phyloP scores from a whole-genome alignment of 192 early-diverging fungal species.

The Coemansia sp. region DNA sequence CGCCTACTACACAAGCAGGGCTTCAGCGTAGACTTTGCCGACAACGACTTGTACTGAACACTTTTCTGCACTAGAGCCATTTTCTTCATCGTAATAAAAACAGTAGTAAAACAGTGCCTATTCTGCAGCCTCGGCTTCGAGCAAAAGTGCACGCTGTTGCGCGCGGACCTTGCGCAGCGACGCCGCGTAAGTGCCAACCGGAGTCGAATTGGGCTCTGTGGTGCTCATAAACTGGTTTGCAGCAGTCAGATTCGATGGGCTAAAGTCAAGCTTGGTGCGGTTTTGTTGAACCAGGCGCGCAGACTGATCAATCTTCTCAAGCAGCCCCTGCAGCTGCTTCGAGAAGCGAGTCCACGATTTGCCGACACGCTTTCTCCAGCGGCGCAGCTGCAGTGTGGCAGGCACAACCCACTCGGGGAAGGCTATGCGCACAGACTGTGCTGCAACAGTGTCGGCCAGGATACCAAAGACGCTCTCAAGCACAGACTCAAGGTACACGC shows the following conservation, averaged over 20 bases:
- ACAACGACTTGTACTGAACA: slow-evolving; percentile 79
- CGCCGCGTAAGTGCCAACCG: slow-evolving; percentile 50
- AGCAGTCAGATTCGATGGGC: slow-evolving; percentile 56
- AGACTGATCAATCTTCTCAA: slow-evolving; percentile 87
- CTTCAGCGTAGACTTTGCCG: slow-evolving; percentile 81
- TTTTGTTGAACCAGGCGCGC: slow-evolving; percentile 70
- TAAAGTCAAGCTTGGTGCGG: slow-evolving; percentile 65
- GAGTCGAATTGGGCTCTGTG: slow-evolving; percentile 43
- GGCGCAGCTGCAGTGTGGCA: slow-evolving; percentile 78
- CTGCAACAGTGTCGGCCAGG: slow-evolving; percentile 74
- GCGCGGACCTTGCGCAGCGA: slow-evolving; percentile 57
- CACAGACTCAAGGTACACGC: slow-evolving; percentile 79
- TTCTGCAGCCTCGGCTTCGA: slow-evolving; percentile 34
- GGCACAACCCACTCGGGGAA: slow-evolving; percentile 95
- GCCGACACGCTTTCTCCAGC: slow-evolving; percentile 79
- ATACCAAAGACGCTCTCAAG: slow-evolving; percentile 74
- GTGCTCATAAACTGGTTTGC: slow-evolving; percentile 55
- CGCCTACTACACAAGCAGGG: slow-evolving; percentile 80
- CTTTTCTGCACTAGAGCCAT: background rate
- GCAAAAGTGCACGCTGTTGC: slow-evolving; percentile 54
- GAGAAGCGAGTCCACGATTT: slow-evolving; percentile 68
- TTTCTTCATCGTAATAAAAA: slow-evolving; percentile 20
- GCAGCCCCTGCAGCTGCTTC: slow-evolving; percentile 77
- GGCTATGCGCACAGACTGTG: slow-evolving; percentile 74
- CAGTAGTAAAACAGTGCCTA: background rate